These are phyloP conservation scores for Nyctanthes arbortristis DNA, from an alignment of 257 asterid genomes.

Conservation along the genomic window DNA sequence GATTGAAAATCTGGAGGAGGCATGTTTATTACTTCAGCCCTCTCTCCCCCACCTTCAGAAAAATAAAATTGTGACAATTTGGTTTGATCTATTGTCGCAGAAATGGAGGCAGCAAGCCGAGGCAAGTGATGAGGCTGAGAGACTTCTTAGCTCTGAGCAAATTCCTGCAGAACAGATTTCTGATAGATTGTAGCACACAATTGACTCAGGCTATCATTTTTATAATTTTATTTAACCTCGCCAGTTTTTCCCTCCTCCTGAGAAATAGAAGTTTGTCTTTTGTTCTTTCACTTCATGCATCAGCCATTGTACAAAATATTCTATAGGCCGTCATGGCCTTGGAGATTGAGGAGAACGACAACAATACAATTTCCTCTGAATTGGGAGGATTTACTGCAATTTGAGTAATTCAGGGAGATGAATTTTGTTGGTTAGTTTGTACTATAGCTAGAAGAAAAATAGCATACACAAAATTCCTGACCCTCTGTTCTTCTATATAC, in stretches of 20 bases:
- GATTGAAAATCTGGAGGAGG: conserved; percentile 96
- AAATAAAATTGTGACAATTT: conserved; percentile 13
- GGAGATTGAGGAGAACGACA: too few relatives aligned
- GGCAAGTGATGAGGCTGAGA: conserved; percentile 92
- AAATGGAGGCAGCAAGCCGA: conserved; percentile 95
- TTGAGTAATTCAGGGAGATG: background rate
- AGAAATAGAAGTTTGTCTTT: conserved; percentile 9
- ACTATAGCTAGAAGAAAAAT: background rate
- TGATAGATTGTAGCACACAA: conserved; percentile 33
- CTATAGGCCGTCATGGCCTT: too few relatives aligned
- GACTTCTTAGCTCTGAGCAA: conserved; percentile 82
- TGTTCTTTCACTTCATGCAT: background rate
- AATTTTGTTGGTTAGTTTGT: background rate
- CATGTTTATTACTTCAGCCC: conserved; percentile 24
- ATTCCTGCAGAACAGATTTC: conserved; percentile 49
- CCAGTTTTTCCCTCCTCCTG: conserved; percentile 1
- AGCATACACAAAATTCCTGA: conserved; percentile 18
- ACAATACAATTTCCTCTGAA: background rate
- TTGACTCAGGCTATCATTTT: background rate
- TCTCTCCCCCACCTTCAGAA: background rate
- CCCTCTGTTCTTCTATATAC: background rate
- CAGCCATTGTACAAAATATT: too few relatives aligned
- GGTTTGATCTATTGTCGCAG: conserved; percentile 37
- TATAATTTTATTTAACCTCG: too few relatives aligned
- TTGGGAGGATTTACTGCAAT: conserved; percentile 10